Evolutionary conservation across 1,139 yeast species (phyloP), one percentile per base, ranked within the genome.

Genomic region (Blastobotrys aristatus): DNA sequence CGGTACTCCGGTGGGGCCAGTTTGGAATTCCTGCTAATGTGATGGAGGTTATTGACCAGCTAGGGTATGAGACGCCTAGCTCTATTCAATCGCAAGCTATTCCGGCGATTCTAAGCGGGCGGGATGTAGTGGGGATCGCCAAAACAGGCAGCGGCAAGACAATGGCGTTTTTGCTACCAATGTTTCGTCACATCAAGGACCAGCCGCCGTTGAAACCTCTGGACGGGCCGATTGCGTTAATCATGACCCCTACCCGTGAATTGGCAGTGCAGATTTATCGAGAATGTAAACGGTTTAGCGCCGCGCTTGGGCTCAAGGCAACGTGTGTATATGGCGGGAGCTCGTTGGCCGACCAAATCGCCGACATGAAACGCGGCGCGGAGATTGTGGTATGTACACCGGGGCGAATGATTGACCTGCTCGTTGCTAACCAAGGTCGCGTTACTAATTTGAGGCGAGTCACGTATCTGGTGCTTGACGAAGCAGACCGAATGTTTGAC

Each of bases 81-180:
- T 79, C 97, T 0, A 88, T 94, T 50, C 99, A 94, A 64, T 75
- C 90, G 0, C 97, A 90, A 61, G 90, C 97, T 0, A 73, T 90
- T 16, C 98, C 99, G 0, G 84, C 90, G 0, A 79, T 89, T 16
- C 84, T 92, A 92, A 74, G 84, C 4, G 97, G 98, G 0, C 67
- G 86, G 49, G 97, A 94, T 68, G 79, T 92, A 3, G 84, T 94
- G 46, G 97, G 96, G 5, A 84, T 92, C 29, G 97, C 98, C 0
- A 88, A 89, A 57, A 92, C 99, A 0, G 98, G 99, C 0, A 87
- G 97, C 2, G 98, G 98, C 1, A 92, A 92, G 62, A 94, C 98
- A 0, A 73, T 92, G 59, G 84, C 97, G 1, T 94, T 87, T 65
- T 71, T 89, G 8, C 63, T 94, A 10, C 97, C 98, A 0, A 67